A percentile compares a stretch with the other conserved stretches of the same genome.
Conservation (phyloP, 1,284 basidiomycete species). For the Pterulicium gracile region DNA sequence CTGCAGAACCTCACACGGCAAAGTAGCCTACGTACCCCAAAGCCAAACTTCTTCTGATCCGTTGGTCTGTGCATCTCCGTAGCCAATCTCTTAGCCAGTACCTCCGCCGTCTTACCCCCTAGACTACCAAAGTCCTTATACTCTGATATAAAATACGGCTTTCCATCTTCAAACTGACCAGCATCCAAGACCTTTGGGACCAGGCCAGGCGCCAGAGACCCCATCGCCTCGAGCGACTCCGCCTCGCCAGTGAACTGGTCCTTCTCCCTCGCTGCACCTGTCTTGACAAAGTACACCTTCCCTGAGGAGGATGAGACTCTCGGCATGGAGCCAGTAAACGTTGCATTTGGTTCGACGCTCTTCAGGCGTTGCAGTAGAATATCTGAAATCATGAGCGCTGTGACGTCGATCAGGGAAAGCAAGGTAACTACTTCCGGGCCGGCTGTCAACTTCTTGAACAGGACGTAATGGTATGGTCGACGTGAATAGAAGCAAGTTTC, state of each 20-base stretch:
- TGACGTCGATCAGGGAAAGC: conserved; percentile 1
- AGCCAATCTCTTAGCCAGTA: conserved; percentile 54
- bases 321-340: conserved; percentile 37
- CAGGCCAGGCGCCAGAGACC: conserved; percentile 52
- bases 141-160: conserved; percentile 65
- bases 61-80: conserved; percentile 50
- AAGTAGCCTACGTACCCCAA: conserved; percentile 30
- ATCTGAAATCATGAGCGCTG: conserved; percentile 14
- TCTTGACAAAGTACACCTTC: conserved; percentile 48
- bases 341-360: conserved; percentile 34
- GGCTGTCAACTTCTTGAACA: too few species aligned
- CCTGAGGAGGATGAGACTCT: conserved; percentile 48
- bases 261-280: conserved; percentile 34
- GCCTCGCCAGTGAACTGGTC: conserved; percentile 68
- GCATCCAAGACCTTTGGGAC: conserved; percentile 51
- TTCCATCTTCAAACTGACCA: conserved; percentile 32
- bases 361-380: conserved; percentile 33
- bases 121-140: conserved; percentile 54
- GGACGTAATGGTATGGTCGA: too few species aligned
- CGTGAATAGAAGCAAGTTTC: too few species aligned
- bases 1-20: not conserved
- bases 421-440: too few species aligned
- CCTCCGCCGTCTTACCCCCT: conserved; percentile 30
- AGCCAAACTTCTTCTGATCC: conserved; percentile 58
- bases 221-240: conserved; percentile 59